Conservation (phyloP, 1,284 basidiomycete genomes). For the Microbotryum silenes-acaulis region DNA sequence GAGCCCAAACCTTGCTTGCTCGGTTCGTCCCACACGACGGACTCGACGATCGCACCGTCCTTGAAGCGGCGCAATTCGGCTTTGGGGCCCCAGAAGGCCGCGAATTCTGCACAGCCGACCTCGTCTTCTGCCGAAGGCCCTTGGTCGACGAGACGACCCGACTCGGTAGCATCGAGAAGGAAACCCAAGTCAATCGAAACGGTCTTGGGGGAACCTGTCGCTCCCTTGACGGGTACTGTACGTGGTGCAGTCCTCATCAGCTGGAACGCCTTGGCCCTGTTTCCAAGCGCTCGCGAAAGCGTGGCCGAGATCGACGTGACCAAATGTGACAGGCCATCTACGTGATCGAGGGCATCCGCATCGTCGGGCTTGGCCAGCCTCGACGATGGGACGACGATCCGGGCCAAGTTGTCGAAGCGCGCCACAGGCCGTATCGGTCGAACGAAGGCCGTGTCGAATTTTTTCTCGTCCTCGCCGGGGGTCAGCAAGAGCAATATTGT, state of each 20-base stretch:
- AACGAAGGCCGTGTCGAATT: constrained; percentile 66
- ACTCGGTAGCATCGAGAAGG: constrained; percentile 59
- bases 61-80: constrained; percentile 95
- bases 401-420: constrained; percentile 41
- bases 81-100: constrained; percentile 82
- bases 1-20: constrained; percentile 48
- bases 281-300: constrained; percentile 59
- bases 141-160: constrained; percentile 76
- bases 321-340: constrained; percentile 35
- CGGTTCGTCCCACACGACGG: constrained; percentile 75
- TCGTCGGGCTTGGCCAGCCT: constrained; percentile 17
- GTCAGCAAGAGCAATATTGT: constrained; percentile 57
- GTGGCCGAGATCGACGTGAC: constrained; percentile 51
- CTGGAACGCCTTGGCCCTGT: constrained; percentile 24
- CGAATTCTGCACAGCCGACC: constrained; percentile 54
- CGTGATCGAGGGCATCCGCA: constrained; percentile 28
- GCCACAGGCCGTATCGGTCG: constrained; percentile 35
- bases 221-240: not conserved
- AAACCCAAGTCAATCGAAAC: constrained; percentile 56
- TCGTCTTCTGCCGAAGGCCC: constrained; percentile 66
- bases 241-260: constrained; percentile 9
- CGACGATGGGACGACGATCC: constrained; percentile 9
- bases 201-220: constrained; percentile 41
- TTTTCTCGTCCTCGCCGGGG: constrained; percentile 48
- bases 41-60: constrained; percentile 85